Evolutionary conservation across 352 stramenopile species (phyloP).

Genomic region (Pythium monospermum): DNA sequence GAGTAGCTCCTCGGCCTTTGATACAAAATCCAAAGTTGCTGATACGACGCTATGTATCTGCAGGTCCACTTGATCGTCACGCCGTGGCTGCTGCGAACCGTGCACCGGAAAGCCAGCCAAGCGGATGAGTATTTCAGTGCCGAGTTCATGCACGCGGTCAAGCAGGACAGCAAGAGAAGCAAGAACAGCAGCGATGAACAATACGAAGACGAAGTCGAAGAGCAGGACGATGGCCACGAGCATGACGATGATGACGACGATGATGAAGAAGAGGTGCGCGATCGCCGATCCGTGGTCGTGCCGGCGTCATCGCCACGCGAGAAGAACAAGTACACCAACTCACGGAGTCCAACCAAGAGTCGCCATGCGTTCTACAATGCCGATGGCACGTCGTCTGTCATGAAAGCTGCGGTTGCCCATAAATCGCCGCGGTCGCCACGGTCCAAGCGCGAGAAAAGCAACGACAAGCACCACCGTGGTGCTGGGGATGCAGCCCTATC

Average conservation of each 20-base stretch:
- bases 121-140: conserved; percentile 64
- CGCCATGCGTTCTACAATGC: conserved; percentile 37
- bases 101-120: conserved; percentile 62
- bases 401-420: no score
- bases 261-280: conserved; percentile 10
- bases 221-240: conserved; percentile 8
- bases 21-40: no score
- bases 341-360: conserved; percentile 17
- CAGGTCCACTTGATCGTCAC: conserved; percentile 57
- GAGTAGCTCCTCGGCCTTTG: no score
- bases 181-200: conserved; percentile 1
- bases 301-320: conserved; percentile 15
- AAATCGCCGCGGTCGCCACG: conserved; percentile 2
- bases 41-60: background rate
- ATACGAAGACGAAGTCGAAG: conserved; percentile 5
- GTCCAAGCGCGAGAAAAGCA: background rate
- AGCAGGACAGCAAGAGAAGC: conserved; percentile 13
- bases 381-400: conserved; percentile 28
- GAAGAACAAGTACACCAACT: background rate
- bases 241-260: conserved; percentile 20
- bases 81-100: conserved; percentile 58
- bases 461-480: background rate
- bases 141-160: conserved; percentile 56
- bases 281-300: conserved; percentile 16
- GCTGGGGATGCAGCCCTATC: no score